A percentile compares a stretch with the other conserved stretches of the same genome.
Conservation (phyloP, 2,329 filamentous ascomycete species). For the Stylonectria norvegica region DNA sequence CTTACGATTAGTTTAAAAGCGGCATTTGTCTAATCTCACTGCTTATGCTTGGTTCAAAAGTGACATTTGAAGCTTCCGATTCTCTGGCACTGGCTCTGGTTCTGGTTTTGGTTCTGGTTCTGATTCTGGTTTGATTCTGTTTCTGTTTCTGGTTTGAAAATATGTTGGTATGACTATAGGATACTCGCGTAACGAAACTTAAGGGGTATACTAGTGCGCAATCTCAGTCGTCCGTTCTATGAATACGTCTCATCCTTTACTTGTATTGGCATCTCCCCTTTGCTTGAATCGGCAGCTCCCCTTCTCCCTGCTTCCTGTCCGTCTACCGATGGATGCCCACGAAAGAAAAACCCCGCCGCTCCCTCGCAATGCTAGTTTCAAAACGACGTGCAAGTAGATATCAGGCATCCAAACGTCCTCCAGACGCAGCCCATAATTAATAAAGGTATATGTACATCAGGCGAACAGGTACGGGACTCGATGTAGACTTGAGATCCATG, state of each 20-base stretch:
- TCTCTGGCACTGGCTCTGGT: not conserved
- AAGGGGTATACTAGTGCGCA: conserved; percentile 6
- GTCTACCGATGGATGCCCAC: conserved; percentile 20
- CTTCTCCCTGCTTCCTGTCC: conserved; percentile 10
- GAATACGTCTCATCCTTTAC: no score
- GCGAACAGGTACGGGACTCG: no score
- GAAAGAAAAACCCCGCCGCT: conserved; percentile 24
- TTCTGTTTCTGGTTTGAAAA: no score
- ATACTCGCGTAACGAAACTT: not conserved
- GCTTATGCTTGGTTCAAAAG: conserved; percentile 19
- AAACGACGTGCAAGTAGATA: conserved; percentile 9
- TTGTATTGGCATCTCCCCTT: no score
- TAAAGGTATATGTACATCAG: not conserved
- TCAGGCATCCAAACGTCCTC: conserved; percentile 5
- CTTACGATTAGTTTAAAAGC: conserved; percentile 10
- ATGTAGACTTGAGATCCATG: no score
- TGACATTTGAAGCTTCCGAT: conserved; percentile 18
- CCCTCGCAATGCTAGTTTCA: conserved; percentile 26
- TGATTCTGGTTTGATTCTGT: not conserved
- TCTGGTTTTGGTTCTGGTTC: not conserved
- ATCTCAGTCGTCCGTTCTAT: conserved; percentile 2
- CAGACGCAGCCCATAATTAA: not conserved
- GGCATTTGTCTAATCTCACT: conserved; percentile 21
- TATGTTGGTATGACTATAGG: not conserved
- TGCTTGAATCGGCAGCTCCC: conserved; percentile 7